These are phyloP conservation scores for Saccharomyces uvarum DNA, from an alignment of 1,139 yeast genomes.

Conservation along the genomic window DNA sequence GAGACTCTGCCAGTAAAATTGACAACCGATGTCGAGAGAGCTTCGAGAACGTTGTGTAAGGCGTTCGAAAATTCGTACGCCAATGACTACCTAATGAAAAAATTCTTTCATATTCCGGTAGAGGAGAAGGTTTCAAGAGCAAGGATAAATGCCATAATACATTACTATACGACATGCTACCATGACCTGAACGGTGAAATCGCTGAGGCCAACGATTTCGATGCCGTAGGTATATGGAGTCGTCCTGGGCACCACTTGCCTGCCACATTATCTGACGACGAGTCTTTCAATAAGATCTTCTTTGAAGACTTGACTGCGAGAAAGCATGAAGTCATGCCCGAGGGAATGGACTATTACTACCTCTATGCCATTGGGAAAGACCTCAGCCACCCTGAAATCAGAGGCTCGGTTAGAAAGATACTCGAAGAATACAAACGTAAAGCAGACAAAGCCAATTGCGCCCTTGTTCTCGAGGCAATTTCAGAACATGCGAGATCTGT, in stretches of 20 bases:
- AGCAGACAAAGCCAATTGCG: conserved; percentile 29
- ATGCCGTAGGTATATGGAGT: conserved; percentile 29
- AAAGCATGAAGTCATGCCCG: conserved; percentile 20
- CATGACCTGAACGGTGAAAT: conserved; percentile 28
- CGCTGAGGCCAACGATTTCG: conserved; percentile 26
- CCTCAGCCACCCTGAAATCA: conserved; percentile 17
- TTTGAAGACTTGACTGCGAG: conserved; percentile 19
- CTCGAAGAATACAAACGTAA: conserved; percentile 24
- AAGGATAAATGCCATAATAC: conserved; percentile 21
- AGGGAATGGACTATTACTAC: conserved; percentile 24
- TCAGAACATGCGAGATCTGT: conserved; percentile 30
- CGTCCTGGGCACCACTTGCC: conserved; percentile 21
- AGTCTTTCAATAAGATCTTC: conserved; percentile 25
- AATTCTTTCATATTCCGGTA: conserved; percentile 23
- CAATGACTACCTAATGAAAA: conserved; percentile 25
- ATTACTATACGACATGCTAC: conserved; percentile 20
- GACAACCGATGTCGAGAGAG: conserved; percentile 20
- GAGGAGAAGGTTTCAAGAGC: conserved; percentile 18
- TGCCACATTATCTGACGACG: conserved; percentile 23
- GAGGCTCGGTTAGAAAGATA: conserved; percentile 29
- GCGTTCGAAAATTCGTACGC: conserved; percentile 26
- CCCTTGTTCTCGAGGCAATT: conserved; percentile 32
- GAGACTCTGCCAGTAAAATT: neutral
- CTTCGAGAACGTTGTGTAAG: conserved; percentile 20
- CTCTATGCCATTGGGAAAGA: conserved; percentile 29